A percentile compares a stretch with the other conserved stretches of the same genome.
Evolutionary conservation across 2,329 filamentous ascomycete genomes (phyloP).

Genomic region (Phialophora chinensis): DNA sequence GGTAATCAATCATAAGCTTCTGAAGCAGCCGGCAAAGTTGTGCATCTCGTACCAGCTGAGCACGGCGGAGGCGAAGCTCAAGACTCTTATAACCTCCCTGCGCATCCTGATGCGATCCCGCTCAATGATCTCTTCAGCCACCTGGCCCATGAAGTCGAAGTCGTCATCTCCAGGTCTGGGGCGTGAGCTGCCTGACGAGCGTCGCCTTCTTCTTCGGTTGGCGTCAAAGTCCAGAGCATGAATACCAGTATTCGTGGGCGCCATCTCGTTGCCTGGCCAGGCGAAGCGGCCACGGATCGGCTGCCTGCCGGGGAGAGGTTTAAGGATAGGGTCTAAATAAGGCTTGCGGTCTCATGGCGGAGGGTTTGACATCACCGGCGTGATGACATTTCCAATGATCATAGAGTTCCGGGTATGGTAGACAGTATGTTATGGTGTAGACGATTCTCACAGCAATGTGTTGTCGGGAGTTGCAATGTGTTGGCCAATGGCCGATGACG

Average conservation of each 20-base stretch:
- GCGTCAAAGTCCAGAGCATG: conserved; percentile 57
- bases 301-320: not conserved
- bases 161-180: conserved; percentile 41
- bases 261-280: conserved; percentile 23
- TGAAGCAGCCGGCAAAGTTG: not conserved
- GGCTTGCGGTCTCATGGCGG: conserved; percentile 9
- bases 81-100: conserved; percentile 58
- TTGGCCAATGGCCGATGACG: conserved; percentile 19
- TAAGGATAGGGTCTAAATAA: not conserved
- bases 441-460: conserved; percentile 1
- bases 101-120: conserved; percentile 62
- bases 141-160: conserved; percentile 62
- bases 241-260: conserved; percentile 41
- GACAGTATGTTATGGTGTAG: not conserved
- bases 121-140: conserved; percentile 65
- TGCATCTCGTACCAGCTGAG: conserved; percentile 58
- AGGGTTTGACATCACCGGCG: not conserved
- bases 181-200: conserved; percentile 33
- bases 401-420: not conserved
- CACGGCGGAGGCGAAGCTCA: conserved; percentile 66
- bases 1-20: not conserved
- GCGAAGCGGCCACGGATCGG: not conserved
- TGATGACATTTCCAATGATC: not conserved
- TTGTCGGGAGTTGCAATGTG: conserved; percentile 12
- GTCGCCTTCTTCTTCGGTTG: conserved; percentile 43